Evolutionary conservation across 306 rosid species (phyloP), one percentile per base, ranked within the genome.

Genomic region (Prunus kanzakura): DNA sequence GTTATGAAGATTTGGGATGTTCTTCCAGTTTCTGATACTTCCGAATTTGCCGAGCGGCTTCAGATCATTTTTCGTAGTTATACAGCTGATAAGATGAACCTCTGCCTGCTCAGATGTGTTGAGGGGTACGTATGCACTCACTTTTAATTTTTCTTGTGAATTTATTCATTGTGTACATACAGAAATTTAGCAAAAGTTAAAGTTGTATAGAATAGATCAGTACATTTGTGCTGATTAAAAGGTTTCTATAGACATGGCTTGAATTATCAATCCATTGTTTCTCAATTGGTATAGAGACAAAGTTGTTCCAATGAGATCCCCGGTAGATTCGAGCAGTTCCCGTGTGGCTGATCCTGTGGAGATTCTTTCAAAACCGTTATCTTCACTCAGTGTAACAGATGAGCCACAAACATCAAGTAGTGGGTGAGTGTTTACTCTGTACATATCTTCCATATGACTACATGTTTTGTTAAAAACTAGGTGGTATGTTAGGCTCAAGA

Each of bases 1-100:
- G 65, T 82, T 78, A 65, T 88, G 79, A 84, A 56, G 76, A 72
- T 86, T 86, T 88, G 84, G 86, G 93, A 82, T 74, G 66, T 88
- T 56, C 49, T 78, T 66, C 73, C 78, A 25, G 64, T 81, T 64
- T 76, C 82, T 14, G 82, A 84, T 49, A 58, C 78, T 52, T 60
- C 68, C 12, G 76, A 62, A 27, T 20, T 80, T 69, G 77, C 74
- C 12, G 71, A 70, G 55, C 69, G 68, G 74, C 64, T 84, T 51
- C 73, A 78, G 55, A 49, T 49, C 43, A 43, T 75, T 20, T 86
- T 71, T 67, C 32, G 60, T 54, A 80, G 60, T 46, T 84, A 84
- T 57, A 54, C 83, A 47, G 55, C 12, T 35, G 86, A 84, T 50
- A 70, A 60, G 78, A 71, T 78, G 78, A 76, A 49, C 11, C 81